Evolutionary conservation across 1,139 yeast genomes (phyloP).

Genomic region (Pichia sp.): DNA sequence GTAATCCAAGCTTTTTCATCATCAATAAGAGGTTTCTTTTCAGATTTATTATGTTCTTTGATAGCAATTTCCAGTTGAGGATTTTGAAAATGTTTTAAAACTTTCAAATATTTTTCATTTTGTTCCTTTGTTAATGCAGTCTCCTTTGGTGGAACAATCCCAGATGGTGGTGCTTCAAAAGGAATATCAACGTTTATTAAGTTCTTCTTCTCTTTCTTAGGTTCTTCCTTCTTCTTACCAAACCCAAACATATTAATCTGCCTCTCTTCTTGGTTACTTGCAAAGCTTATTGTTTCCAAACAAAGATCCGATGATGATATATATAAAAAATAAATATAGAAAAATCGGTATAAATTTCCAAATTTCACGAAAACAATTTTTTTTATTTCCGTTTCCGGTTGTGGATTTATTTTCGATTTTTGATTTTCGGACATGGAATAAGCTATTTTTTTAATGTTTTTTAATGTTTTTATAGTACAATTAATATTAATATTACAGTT

Average conservation of each 20-base stretch:
- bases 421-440: too few relatives aligned
- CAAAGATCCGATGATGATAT: too few relatives aligned
- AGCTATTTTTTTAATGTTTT: too few relatives aligned
- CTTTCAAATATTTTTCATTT: conserved; percentile 48
- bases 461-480: too few relatives aligned
- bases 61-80: conserved; percentile 32
- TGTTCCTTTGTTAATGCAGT: conserved; percentile 48
- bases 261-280: too few relatives aligned
- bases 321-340: too few relatives aligned
- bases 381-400: too few relatives aligned
- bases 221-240: conserved; percentile 29
- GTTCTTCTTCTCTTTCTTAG: conserved; percentile 22
- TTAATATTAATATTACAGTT: too few relatives aligned
- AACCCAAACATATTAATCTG: conserved; percentile 25
- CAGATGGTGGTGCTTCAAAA: conserved; percentile 43
- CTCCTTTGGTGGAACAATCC: conserved; percentile 47
- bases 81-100: conserved; percentile 51
- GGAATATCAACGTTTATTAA: conserved; percentile 35
- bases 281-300: too few relatives aligned
- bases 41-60: conserved; percentile 33
- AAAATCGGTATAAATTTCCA: too few relatives aligned
- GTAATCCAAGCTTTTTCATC: conserved; percentile 87
- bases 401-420: too few relatives aligned
- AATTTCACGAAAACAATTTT: too few relatives aligned
- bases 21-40: conserved; percentile 36